Evolutionary conservation across 768 basidiomycete species (phyloP).

Genomic region (Russula abietina): DNA sequence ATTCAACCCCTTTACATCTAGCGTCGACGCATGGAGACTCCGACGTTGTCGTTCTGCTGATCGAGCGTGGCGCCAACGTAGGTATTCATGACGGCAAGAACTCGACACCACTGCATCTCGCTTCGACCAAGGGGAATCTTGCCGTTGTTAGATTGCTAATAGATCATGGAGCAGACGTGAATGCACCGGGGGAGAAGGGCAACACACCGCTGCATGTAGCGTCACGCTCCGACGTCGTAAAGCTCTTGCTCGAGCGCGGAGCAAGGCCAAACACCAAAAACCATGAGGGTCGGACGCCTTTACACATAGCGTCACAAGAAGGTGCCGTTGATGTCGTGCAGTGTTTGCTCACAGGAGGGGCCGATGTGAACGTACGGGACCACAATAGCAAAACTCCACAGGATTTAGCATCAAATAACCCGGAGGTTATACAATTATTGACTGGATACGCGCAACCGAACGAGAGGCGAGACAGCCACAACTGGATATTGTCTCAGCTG

Average conservation of each 20-base stretch:
- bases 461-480: too few relatives aligned
- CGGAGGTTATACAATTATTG: too few relatives aligned
- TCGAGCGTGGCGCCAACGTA: too few relatives aligned
- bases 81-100: not conserved
- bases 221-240: not conserved
- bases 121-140: not conserved
- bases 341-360: too few relatives aligned
- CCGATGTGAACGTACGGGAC: too few relatives aligned
- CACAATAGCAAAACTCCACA: too few relatives aligned
- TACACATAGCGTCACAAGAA: not conserved
- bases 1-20: too few relatives aligned
- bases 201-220: not conserved
- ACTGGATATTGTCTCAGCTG: too few relatives aligned
- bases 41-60: too few relatives aligned
- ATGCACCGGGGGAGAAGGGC: not conserved
- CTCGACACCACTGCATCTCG: not conserved
- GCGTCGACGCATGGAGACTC: too few relatives aligned
- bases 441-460: not conserved
- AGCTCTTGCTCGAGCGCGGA: not conserved
- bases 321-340: too few relatives aligned
- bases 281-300: not conserved
- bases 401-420: too few relatives aligned
- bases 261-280: not conserved
- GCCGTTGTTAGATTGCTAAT: not conserved
- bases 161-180: not conserved